Evolutionary conservation across 1,284 basidiomycete species (phyloP), one percentile per base, ranked within the genome.

Genomic region (Melampsora larici-populina): DNA sequence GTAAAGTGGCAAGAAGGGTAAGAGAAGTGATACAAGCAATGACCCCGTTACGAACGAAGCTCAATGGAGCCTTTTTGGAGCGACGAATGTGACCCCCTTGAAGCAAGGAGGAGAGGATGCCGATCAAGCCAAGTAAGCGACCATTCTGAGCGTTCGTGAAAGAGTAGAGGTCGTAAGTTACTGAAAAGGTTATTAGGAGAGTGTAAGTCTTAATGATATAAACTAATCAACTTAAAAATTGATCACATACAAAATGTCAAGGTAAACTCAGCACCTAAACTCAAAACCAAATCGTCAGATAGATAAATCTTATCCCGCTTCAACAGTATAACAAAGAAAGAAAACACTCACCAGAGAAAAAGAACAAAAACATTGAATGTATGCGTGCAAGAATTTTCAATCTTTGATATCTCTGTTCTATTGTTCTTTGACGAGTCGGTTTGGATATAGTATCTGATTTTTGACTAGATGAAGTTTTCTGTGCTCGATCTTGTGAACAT

Each of bases 31-130:
- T 87, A 82, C 93, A 95, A 80, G 88, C 88, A 55, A 86, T 84
- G 3, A 93, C 88, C 2, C 94, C 94, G 33, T 89, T 87, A 17
- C 88, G 87, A 1, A 93, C 92, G 87, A 96, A 91, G 49, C 86
- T 86, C 67, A 81, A 94, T 92, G 29, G 92, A 91, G 36, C 89
- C 85, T 82, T 88, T 90, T 29, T 89, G 85, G 62, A 89, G 43
- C 91, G 88, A 9, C 94, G 91, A 62, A 94, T 92, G 84, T 95
- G 94, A 73, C 92, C 92, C 36, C 93, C 94, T 85, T 96, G 94
- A 0, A 96, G 86, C 2, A 94, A 84, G 0, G 93, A 91, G 78
- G 91, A 92, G 79, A 95, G 86, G 81, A 97, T 88, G 29, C 94
- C 94, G 81, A 96, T 94, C 66, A 90, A 91, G 1, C 92, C 93